Evolutionary conservation across 805 yeast genomes (phyloP).

Genomic region (Saccharomycopsis sp.): DNA sequence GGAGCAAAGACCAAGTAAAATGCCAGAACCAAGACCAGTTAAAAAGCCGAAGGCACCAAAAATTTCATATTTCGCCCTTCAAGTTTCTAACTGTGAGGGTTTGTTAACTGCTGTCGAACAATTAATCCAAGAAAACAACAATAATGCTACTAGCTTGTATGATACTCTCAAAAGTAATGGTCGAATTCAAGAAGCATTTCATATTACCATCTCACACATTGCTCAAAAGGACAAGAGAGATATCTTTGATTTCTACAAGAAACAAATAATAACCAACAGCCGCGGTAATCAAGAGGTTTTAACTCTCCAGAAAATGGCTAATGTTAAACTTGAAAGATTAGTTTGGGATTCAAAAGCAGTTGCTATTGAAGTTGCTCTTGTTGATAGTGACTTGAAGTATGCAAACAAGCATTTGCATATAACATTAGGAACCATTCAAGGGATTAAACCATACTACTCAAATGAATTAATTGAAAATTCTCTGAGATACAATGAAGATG

Average conservation of each 20-base stretch:
- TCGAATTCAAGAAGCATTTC: slow-evolving; percentile 50
- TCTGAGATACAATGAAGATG: too few species aligned
- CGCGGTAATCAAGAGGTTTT: background rate
- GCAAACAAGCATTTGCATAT: slow-evolving; percentile 54
- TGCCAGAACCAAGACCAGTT: background rate
- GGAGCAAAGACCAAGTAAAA: slow-evolving; percentile 1
- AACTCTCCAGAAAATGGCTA: background rate
- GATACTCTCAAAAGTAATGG: slow-evolving; percentile 17
- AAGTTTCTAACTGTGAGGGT: background rate
- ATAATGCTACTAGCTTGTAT: background rate
- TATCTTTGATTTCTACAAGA: background rate
- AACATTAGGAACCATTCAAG: slow-evolving; percentile 57
- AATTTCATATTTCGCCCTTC: slow-evolving; percentile 14
- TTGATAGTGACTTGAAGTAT: slow-evolving; percentile 24
- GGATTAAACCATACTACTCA: slow-evolving; percentile 46
- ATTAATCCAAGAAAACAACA: background rate
- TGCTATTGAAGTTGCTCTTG: slow-evolving; percentile 44
- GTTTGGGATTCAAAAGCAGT: slow-evolving; percentile 46
- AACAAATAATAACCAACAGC: too few species aligned
- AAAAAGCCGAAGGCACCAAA: slow-evolving; percentile 1
- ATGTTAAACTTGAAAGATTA: slow-evolving; percentile 36
- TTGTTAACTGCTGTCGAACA: background rate
- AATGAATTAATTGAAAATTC: slow-evolving; percentile 32
- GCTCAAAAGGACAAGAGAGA: slow-evolving; percentile 22
- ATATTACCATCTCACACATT: slow-evolving; percentile 59